Percentiles rank a stretch among this genome's conserved stretches.
phyloP scores from a whole-genome alignment of 306 rosid species.

The Cucumis cinereus region DNA sequence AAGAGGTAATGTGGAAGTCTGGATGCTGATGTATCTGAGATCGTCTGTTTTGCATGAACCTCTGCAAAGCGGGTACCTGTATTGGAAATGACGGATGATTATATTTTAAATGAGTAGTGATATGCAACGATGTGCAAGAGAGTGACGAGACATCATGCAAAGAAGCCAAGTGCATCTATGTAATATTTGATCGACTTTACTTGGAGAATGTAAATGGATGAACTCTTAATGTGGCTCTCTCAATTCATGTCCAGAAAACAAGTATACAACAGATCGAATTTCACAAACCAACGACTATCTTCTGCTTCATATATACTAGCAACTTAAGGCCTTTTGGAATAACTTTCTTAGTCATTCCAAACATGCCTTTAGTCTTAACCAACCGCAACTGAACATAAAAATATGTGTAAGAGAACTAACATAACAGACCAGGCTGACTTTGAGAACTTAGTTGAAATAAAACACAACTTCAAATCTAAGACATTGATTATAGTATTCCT shows the following conservation, averaged over 20 bases:
- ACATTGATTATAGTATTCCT: neutral
- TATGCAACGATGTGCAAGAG: neutral
- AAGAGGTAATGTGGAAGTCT: conserved; percentile 93
- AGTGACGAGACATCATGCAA: neutral
- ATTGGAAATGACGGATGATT: neutral
- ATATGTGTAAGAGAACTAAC: neutral
- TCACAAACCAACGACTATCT: neutral
- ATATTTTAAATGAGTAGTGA: neutral
- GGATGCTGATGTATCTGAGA: conserved; percentile 88
- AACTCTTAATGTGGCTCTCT: neutral
- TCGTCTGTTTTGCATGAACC: conserved; percentile 86
- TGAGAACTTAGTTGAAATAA: neutral
- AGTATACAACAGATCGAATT: neutral
- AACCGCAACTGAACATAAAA: neutral
- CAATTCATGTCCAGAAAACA: neutral
- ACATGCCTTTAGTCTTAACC: neutral
- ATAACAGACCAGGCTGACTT: neutral
- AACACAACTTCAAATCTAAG: no score
- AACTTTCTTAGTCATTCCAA: no score
- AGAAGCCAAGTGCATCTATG: neutral
- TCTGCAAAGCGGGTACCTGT: conserved; percentile 88
- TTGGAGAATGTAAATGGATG: neutral
- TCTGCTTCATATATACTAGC: neutral
- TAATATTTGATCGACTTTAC: neutral
- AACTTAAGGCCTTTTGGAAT: neutral